Percentiles rank a stretch among this genome's conserved stretches.
phyloP scores from a whole-genome alignment of 768 basidiomycete genomes.

The Tylopilus plumbeoviolaceoides region DNA sequence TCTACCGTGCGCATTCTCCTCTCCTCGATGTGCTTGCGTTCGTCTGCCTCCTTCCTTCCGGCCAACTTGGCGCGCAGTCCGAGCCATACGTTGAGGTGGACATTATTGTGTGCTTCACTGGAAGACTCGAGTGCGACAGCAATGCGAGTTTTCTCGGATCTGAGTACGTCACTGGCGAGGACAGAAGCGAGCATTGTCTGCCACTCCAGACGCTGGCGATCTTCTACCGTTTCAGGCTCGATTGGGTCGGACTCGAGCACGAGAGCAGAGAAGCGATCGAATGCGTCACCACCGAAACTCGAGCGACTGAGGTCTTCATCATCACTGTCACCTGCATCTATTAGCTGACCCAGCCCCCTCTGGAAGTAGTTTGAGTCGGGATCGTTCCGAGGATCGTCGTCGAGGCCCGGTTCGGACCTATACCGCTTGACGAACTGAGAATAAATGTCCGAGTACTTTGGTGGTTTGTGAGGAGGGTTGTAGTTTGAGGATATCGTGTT shows the following conservation, averaged over 20 bases:
- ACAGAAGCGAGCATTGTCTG: slow-evolving; percentile 94
- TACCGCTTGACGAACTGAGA: slow-evolving; percentile 78
- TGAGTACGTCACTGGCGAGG: slow-evolving; percentile 89
- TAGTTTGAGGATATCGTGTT: slow-evolving; percentile 28
- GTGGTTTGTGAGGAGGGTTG: slow-evolving; percentile 27
- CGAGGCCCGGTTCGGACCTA: slow-evolving; percentile 56
- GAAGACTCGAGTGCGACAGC: slow-evolving; percentile 71
- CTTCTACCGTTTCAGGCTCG: slow-evolving; percentile 65
- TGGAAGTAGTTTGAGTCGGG: slow-evolving; percentile 84
- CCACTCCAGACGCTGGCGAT: slow-evolving; percentile 89
- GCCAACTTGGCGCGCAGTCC: slow-evolving; percentile 86
- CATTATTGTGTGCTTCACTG: slow-evolving; percentile 63
- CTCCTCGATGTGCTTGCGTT: slow-evolving; percentile 78
- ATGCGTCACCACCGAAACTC: slow-evolving; percentile 40
- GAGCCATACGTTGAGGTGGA: slow-evolving; percentile 77
- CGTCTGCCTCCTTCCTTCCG: slow-evolving; percentile 76
- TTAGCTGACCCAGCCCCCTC: slow-evolving; percentile 61
- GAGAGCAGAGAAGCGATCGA: slow-evolving; percentile 49
- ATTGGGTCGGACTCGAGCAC: slow-evolving; percentile 60
- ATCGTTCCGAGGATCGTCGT: slow-evolving; percentile 71
- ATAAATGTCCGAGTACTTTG: slow-evolving; percentile 61
- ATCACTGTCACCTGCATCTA: slow-evolving; percentile 70
- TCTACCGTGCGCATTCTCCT: slow-evolving; percentile 78
- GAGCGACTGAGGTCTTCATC: slow-evolving; percentile 59
- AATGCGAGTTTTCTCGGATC: slow-evolving; percentile 91